Conservation (phyloP, 208 protist genomes). For the Acanthamoeba lenticulata region DNA sequence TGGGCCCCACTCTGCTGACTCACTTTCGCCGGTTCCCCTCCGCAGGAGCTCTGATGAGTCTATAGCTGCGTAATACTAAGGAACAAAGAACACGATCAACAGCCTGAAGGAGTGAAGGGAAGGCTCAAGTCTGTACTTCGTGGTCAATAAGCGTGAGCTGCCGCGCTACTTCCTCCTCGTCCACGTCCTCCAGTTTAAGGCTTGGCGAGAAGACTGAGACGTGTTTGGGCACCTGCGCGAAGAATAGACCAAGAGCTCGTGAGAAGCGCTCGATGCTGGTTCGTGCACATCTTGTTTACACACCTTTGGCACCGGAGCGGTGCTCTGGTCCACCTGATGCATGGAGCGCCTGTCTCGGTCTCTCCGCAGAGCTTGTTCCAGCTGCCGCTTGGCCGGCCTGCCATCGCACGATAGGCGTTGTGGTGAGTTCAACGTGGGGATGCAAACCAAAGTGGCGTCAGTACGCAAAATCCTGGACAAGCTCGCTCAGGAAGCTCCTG, state of each 20-base stretch:
- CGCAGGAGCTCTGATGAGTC: not conserved
- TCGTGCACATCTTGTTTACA: not conserved
- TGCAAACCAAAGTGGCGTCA: no score
- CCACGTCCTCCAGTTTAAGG: constrained; percentile 72
- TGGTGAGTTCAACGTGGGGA: no score
- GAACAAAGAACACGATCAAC: not conserved
- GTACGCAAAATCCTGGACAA: not conserved
- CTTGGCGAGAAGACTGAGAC: constrained; percentile 73
- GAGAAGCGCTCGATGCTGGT: no score
- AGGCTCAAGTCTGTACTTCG: constrained; percentile 15
- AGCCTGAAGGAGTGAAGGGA: not conserved
- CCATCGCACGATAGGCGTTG: no score
- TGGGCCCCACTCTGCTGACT: not conserved
- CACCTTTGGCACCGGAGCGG: constrained; percentile 32
- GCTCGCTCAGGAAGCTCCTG: not conserved
- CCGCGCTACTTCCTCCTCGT: constrained; percentile 80
- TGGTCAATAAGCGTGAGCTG: constrained; percentile 82
- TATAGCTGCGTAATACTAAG: not conserved
- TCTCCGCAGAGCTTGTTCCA: no score
- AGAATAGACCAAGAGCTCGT: no score
- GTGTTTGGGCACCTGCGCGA: constrained; percentile 73
- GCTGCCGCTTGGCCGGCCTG: no score
- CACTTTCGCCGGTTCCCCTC: not conserved
- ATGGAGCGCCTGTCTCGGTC: no score
- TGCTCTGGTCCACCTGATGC: no score